phyloP scores from a whole-genome alignment of 495 filamentous ascomycete species.

The Penicillium angulare region DNA sequence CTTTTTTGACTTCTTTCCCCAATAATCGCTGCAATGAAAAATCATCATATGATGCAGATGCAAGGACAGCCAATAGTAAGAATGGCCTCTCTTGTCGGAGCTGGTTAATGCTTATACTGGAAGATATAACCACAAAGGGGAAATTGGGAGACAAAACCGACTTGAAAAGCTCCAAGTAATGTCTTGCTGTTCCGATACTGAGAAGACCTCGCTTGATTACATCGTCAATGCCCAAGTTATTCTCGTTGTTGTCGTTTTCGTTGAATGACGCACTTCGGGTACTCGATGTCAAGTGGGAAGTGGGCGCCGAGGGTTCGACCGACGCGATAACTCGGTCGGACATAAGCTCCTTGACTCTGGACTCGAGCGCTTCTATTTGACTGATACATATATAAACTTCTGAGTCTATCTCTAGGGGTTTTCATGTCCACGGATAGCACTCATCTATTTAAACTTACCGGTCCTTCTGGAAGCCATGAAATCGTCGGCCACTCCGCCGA shows the following conservation, averaged over 20 bases:
- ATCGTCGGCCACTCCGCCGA: constrained; percentile 22
- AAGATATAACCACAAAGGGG: constrained; percentile 33
- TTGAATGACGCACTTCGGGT: neutral
- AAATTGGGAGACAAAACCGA: constrained; percentile 26
- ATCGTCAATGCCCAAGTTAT: neutral
- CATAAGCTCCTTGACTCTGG: constrained; percentile 15
- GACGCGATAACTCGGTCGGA: constrained; percentile 2
- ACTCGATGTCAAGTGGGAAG: neutral
- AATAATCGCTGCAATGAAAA: constrained; percentile 37
- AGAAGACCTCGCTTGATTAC: too few relatives aligned
- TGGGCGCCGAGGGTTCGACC: neutral
- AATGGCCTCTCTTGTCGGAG: constrained; percentile 29
- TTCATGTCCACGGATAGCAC: too few relatives aligned
- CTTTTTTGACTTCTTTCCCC: constrained; percentile 36
- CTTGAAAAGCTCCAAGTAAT: too few relatives aligned
- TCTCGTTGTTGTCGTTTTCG: neutral
- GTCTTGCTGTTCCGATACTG: too few relatives aligned
- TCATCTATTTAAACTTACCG: too few relatives aligned
- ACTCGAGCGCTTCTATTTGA: constrained; percentile 23
- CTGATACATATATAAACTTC: too few relatives aligned
- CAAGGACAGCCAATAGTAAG: constrained; percentile 33
- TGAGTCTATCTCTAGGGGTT: too few relatives aligned
- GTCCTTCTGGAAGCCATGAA: constrained; percentile 26
- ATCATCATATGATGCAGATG: constrained; percentile 36
- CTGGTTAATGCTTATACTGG: constrained; percentile 6